Conservation (phyloP, 768 basidiomycete genomes). For the Xerocomellus intermedius region DNA sequence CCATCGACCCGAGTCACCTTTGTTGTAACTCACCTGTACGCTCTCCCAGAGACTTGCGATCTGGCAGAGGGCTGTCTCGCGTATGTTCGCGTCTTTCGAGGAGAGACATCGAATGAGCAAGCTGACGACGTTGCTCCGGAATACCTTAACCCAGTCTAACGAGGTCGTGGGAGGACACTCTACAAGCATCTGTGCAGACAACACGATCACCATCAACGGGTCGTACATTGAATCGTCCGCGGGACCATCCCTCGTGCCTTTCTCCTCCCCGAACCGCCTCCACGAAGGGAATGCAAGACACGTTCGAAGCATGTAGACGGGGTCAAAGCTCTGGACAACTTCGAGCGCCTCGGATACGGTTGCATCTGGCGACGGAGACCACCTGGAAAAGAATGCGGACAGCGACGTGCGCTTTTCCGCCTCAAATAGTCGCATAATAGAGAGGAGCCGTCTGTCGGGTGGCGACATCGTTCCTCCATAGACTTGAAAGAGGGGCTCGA, state of each 20-base stretch:
- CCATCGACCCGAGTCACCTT: neutral
- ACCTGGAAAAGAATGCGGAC: conserved; percentile 58
- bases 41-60: conserved; percentile 58
- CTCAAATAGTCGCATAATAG: conserved; percentile 80
- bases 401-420: conserved; percentile 62
- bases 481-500: conserved; percentile 71
- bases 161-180: conserved; percentile 57
- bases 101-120: conserved; percentile 73
- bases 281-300: conserved; percentile 69
- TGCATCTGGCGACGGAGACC: conserved; percentile 53
- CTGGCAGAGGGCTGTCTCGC: conserved; percentile 59
- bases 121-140: conserved; percentile 76
- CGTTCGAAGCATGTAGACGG: conserved; percentile 64
- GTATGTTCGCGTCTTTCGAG: conserved; percentile 56
- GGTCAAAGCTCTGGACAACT: conserved; percentile 68
- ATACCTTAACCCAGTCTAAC: conserved; percentile 78
- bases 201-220: conserved; percentile 68
- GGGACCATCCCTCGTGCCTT: conserved; percentile 14
- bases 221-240: conserved; percentile 63
- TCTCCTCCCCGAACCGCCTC: conserved; percentile 48
- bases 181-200: conserved; percentile 65
- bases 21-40: conserved; percentile 53
- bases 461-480: conserved; percentile 73
- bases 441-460: conserved; percentile 65
- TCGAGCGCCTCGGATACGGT: conserved; percentile 54